Evolutionary conservation across 257 asterid species (phyloP), one percentile per base, ranked within the genome.

Genomic region (Ballota nigra): DNA sequence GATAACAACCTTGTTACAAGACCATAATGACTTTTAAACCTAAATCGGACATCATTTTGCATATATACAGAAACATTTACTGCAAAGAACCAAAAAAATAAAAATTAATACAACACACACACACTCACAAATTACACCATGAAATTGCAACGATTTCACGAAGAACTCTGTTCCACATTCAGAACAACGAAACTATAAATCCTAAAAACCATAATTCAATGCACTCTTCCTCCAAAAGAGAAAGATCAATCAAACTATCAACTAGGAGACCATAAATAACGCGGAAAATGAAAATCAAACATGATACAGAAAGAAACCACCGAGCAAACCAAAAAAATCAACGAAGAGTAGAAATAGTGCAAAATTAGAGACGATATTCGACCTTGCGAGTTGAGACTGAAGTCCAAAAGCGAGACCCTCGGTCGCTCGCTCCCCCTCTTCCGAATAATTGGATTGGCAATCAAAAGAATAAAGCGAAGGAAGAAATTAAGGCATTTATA

Each of bases 401-500:
- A 41, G 49, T 41, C 49, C 49, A 41, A 41, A 41, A 12, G 53
- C 20, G 28, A 19, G 51, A 12, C 69, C 65, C 41, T 19, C 15
- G 0, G n/a, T 36, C 43, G 4, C 10, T 0, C 34, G 20, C 28
- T 24, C 36, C 41, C 23, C 5, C 4, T 6, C 38, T 31, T 45
- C 60, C 29, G 15, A 64, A 69, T 18, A 53, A 19, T 2, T 28
- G n/a, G n/a, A n/a, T 28, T 34, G 19, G 38, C 2, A 38, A 70
- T 63, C 53, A 11, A 41, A 76, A 56, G 77, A 74, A 43, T 45
- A 69, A n/a, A 9, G 5, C 0, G 33, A 61, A 41, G 45, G 0
- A 20, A 3, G 9, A 72, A 3, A 58, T 22, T 70, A 24, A 18
- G 26, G 40, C 26, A 69, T 81, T 77, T 83, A 84, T 84, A 79